Conservation (phyloP, 2,329 filamentous ascomycete genomes). For the Ophiostoma fasciatum region DNA sequence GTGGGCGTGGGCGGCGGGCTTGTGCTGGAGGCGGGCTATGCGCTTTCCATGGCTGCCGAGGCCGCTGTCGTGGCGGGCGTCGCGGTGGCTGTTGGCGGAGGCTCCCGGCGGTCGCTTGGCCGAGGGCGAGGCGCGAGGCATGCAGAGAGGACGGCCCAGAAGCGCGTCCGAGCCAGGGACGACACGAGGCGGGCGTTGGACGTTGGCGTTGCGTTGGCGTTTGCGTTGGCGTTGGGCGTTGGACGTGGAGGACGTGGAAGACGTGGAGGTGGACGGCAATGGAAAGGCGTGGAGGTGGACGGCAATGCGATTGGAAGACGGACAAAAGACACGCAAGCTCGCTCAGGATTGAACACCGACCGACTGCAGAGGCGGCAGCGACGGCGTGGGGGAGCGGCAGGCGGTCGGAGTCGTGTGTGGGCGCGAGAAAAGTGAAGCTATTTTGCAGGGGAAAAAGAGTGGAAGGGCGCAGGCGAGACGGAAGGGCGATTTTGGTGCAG, state of each 20-base stretch:
- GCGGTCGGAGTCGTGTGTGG: not conserved
- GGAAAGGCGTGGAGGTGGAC: not conserved
- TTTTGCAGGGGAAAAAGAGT: not conserved
- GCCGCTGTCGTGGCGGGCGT: slow-evolving; percentile 75
- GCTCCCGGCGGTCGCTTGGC: slow-evolving; percentile 48
- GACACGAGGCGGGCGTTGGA: too few relatives aligned
- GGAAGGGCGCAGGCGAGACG: not conserved
- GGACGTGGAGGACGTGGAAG: too few relatives aligned
- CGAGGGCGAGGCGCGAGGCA: slow-evolving; percentile 45
- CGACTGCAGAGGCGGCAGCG: not conserved
- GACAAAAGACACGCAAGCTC: too few relatives aligned
- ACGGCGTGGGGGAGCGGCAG: not conserved
- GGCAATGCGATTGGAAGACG: not conserved
- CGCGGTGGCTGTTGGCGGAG: slow-evolving; percentile 50
- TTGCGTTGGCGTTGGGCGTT: too few relatives aligned
- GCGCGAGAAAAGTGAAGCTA: not conserved
- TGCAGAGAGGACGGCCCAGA: slow-evolving; percentile 33
- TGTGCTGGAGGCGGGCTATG: slow-evolving; percentile 29
- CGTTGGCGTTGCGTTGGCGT: too few relatives aligned
- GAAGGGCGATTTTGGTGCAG: slow-evolving; percentile 1
- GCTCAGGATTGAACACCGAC: not conserved
- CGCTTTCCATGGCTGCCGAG: slow-evolving; percentile 65
- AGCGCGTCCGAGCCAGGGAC: too few relatives aligned
- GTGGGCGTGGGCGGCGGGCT: slow-evolving; percentile 13
- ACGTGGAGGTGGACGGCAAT: not conserved